Conservation (phyloP, 345 rosid species). For the Jatropha curcas region DNA sequence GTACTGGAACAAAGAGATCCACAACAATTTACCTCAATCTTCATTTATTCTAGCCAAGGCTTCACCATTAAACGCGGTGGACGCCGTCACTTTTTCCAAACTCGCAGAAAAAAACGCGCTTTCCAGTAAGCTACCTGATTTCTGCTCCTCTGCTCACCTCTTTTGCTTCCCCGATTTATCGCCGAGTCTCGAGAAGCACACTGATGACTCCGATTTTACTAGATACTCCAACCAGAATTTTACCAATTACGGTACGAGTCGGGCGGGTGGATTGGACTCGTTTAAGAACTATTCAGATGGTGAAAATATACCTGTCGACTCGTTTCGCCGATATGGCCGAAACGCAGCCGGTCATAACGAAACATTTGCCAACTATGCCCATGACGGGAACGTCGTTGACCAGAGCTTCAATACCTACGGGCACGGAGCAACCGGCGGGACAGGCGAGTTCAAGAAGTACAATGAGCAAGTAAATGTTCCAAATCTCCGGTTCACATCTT, state of each 20-base stretch:
- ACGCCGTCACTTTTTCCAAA: slow-evolving; percentile 62
- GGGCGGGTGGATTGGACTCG: slow-evolving; percentile 52
- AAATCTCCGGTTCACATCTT: slow-evolving; percentile 55
- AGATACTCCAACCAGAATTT: slow-evolving; percentile 62
- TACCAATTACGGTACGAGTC: slow-evolving; percentile 61
- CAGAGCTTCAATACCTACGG: slow-evolving; percentile 82
- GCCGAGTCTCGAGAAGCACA: slow-evolving; percentile 14
- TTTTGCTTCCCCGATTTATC: slow-evolving; percentile 63
- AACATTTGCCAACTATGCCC: slow-evolving; percentile 30
- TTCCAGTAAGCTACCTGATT: slow-evolving; percentile 55
- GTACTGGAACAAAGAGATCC: slow-evolving; percentile 86
- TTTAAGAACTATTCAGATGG: slow-evolving; percentile 50
- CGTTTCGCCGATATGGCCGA: slow-evolving; percentile 41
- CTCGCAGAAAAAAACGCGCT: slow-evolving; percentile 65
- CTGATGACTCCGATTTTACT: slow-evolving; percentile 50
- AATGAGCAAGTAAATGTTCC: slow-evolving; percentile 57
- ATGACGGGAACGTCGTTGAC: slow-evolving; percentile 48
- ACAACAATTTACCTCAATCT: slow-evolving; percentile 41
- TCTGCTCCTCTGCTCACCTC: slow-evolving; percentile 81
- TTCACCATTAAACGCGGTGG: slow-evolving; percentile 66
- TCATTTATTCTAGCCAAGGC: slow-evolving; percentile 72
- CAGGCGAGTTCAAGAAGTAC: slow-evolving; percentile 59
- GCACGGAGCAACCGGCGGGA: slow-evolving; percentile 56
- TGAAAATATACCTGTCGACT: slow-evolving; percentile 26
- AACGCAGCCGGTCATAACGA: slow-evolving; percentile 31